Percentiles rank a stretch among this genome's conserved stretches.
These are phyloP conservation scores for Tinospora cordifolia DNA, from an alignment of 164 flowering plant species.

Conservation along the genomic window DNA sequence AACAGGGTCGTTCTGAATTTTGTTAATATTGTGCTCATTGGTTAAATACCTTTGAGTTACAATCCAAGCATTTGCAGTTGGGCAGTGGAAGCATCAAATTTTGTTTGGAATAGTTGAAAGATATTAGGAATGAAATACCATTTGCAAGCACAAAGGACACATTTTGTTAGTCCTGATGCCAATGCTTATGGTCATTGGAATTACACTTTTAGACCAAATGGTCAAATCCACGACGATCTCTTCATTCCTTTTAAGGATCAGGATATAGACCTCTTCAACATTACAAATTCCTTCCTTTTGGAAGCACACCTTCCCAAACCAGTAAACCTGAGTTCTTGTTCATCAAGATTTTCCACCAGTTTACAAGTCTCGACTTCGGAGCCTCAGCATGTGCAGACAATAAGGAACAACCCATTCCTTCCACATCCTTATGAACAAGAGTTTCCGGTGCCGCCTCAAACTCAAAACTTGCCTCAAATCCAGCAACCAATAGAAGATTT, in stretches of 20 bases:
- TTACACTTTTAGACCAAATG: background rate
- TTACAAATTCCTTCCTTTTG: background rate
- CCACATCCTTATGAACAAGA: conserved; percentile 9
- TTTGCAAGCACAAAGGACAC: background rate
- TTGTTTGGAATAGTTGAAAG: background rate
- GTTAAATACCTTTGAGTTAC: background rate
- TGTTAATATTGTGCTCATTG: background rate
- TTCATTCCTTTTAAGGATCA: conserved; percentile 4
- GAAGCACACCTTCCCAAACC: background rate
- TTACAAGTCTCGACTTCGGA: conserved; percentile 6
- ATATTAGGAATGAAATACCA: too few relatives aligned
- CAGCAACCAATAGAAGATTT: conserved; percentile 7
- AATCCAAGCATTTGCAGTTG: background rate
- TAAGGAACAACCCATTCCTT: conserved; percentile 11
- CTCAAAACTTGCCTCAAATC: conserved; percentile 1
- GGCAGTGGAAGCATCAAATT: background rate
- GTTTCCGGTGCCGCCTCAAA: background rate
- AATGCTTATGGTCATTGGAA: conserved; percentile 10
- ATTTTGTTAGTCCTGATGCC: conserved; percentile 5
- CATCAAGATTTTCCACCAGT: conserved; percentile 16
- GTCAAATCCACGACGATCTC: background rate
- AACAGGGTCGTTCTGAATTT: background rate
- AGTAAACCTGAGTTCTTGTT: background rate
- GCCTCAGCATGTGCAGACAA: background rate
- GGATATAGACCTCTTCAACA: conserved; percentile 5